These are phyloP conservation scores for Coemansia sp. DNA, from an alignment of 192 early-diverging fungal genomes.

Conservation along the genomic window DNA sequence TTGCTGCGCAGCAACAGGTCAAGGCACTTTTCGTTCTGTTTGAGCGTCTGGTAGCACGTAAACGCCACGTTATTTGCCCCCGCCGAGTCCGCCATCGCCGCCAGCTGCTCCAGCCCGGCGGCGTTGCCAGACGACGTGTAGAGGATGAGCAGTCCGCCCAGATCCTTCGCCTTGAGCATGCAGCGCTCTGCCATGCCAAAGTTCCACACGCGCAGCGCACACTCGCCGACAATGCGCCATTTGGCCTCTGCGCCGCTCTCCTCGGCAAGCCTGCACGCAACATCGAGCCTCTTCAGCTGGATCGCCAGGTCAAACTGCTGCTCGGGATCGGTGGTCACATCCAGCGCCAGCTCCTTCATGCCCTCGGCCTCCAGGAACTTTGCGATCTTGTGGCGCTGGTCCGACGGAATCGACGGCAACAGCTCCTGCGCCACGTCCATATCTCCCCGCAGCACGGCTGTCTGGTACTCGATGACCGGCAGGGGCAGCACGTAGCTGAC, in stretches of 20 bases:
- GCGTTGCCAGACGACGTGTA: conserved; percentile 89
- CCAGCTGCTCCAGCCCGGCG: conserved; percentile 72
- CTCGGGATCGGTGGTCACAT: conserved; percentile 93
- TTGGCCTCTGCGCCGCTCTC: conserved; percentile 81
- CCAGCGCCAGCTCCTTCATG: conserved; percentile 86
- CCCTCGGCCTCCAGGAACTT: conserved; percentile 94
- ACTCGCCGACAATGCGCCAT: conserved; percentile 92
- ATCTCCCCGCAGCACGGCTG: conserved; percentile 93
- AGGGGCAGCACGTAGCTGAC: conserved; percentile 89
- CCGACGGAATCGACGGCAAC: conserved; percentile 80
- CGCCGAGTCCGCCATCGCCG: conserved; percentile 58
- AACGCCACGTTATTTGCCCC: conserved; percentile 95
- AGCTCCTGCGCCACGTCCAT: conserved; percentile 74
- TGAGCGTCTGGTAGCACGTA: conserved; percentile 72
- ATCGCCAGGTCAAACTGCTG: conserved; percentile 96
- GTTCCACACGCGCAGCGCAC: conserved; percentile 87
- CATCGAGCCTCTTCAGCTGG: conserved; percentile 77
- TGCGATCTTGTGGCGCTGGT: conserved; percentile 89
- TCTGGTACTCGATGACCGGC: conserved; percentile 97
- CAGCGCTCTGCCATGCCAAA: conserved; percentile 90
- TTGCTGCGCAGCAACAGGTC: conserved; percentile 84
- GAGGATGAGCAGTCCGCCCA: conserved; percentile 85
- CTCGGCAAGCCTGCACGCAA: conserved; percentile 84
- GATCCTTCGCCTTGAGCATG: conserved; percentile 80
- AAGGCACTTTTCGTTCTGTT: conserved; percentile 77